Percentiles rank a stretch among this genome's conserved stretches.
Evolutionary conservation across 129 eudicot genomes (phyloP).

Genomic region (Flaveria brownii): DNA sequence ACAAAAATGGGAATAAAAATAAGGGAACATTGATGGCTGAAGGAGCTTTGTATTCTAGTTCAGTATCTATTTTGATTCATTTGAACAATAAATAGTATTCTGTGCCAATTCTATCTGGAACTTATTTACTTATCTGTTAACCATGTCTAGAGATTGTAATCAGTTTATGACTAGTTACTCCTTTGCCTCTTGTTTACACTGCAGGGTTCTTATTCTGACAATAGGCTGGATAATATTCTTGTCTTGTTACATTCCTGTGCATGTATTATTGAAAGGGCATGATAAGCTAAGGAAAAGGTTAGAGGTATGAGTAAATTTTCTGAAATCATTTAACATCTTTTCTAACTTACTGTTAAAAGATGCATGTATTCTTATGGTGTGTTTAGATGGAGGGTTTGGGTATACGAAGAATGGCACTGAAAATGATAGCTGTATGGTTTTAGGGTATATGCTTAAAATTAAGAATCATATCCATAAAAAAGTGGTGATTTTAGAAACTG

Average conservation of each 20-base stretch:
- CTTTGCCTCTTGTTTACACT: conserved; percentile 19
- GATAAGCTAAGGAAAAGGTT: conserved; percentile 84
- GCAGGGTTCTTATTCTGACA: conserved; percentile 85
- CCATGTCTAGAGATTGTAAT: conserved; percentile 12
- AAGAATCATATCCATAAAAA: not conserved
- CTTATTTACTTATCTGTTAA: not conserved
- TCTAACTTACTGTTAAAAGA: not conserved
- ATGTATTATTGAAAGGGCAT: conserved; percentile 82
- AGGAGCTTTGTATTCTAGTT: not conserved
- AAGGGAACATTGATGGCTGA: conserved; percentile 7
- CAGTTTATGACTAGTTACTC: conserved; percentile 21
- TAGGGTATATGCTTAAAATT: not conserved
- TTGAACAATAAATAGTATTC: conserved; percentile 11
- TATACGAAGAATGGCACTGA: not conserved
- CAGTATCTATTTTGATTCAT: not conserved
- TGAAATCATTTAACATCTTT: not conserved
- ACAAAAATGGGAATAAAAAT: not conserved
- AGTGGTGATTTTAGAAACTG: not conserved
- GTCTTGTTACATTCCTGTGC: conserved; percentile 86
- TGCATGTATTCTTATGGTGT: not conserved
- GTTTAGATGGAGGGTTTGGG: not conserved
- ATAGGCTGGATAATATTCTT: conserved; percentile 96
- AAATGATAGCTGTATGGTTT: not conserved
- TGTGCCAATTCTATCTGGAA: not conserved
- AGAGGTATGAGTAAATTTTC: conserved; percentile 61